Percentiles rank a stretch among this genome's conserved stretches.
These are phyloP conservation scores for Capsicum rhomboideum DNA, from an alignment of 257 asterid species.

Conservation along the genomic window DNA sequence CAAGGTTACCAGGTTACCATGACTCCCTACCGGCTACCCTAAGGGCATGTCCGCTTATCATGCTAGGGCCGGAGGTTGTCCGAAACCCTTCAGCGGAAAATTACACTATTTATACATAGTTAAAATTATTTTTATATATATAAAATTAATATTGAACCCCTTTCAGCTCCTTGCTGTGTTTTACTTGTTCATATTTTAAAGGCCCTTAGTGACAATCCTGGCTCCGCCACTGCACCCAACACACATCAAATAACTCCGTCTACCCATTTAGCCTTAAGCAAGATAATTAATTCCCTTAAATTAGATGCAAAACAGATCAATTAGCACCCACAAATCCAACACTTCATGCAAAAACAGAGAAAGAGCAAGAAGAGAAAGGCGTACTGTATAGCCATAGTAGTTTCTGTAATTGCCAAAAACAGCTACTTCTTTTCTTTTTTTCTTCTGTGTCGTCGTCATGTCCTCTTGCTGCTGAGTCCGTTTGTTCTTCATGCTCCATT, in stretches of 20 bases:
- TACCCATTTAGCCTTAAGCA: not conserved
- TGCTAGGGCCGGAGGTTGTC: no score
- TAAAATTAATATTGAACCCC: no score
- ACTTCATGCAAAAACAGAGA: not conserved
- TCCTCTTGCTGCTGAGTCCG: not conserved
- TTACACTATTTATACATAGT: no score
- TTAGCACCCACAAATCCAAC: not conserved
- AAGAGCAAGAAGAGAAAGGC: not conserved
- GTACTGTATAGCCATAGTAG: conserved; percentile 87
- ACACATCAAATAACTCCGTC: not conserved
- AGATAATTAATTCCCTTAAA: not conserved
- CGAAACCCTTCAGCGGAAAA: no score
- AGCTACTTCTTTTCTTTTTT: conserved; percentile 65
- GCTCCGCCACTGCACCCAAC: no score
- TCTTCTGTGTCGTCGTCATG: conserved; percentile 10
- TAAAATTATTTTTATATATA: no score
- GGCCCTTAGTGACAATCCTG: no score
- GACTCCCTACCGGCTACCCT: no score
- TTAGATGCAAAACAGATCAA: not conserved
- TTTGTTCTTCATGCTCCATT: not conserved
- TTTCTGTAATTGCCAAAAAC: conserved; percentile 85
- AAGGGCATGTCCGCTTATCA: not conserved
- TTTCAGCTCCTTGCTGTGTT: no score
- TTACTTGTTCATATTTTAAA: no score
- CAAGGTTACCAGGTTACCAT: no score